Percentiles rank a stretch among this genome's conserved stretches.
Evolutionary conservation across 83 land plant species (phyloP).

Genomic region (Picea mariana): DNA sequence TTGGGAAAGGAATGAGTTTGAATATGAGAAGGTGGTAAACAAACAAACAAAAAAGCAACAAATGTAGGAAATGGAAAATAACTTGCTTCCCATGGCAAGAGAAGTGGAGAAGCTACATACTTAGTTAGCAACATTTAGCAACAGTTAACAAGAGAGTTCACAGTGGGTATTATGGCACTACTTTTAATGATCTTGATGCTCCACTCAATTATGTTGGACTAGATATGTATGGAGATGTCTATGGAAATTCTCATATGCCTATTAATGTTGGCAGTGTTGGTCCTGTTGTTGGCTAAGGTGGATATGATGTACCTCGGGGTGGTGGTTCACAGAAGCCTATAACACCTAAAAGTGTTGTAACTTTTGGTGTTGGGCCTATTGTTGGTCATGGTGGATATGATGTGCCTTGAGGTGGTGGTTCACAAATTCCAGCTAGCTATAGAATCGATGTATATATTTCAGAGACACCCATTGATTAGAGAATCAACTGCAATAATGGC

Average conservation of each 20-base stretch:
- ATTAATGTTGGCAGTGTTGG: background rate
- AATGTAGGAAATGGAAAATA: constrained; percentile 72
- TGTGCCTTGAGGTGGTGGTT: constrained; percentile 2
- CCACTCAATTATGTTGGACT: constrained; percentile 14
- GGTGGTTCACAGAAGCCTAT: background rate
- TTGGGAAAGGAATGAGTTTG: constrained; percentile 60
- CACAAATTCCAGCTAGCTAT: too few species aligned
- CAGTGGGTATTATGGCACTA: constrained; percentile 16
- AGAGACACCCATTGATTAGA: too few species aligned
- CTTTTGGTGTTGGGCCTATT: background rate
- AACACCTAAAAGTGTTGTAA: background rate
- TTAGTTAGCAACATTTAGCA: constrained; percentile 25
- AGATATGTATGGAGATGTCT: constrained; percentile 37
- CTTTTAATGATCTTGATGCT: constrained; percentile 17
- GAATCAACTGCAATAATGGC: too few species aligned
- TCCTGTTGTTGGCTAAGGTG: background rate
- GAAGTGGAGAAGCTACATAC: constrained; percentile 76
- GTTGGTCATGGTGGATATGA: constrained; percentile 4
- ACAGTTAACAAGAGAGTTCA: constrained; percentile 58
- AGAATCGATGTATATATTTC: too few species aligned
- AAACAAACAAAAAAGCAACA: constrained; percentile 56
- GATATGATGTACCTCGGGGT: too few species aligned
- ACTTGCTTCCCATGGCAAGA: constrained; percentile 66
- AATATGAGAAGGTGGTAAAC: constrained; percentile 78
- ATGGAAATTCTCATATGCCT: constrained; percentile 28